Evolutionary conservation across 1,139 yeast genomes (phyloP), one percentile per base, ranked within the genome.

Genomic region (Geotrichum aggregatum): DNA sequence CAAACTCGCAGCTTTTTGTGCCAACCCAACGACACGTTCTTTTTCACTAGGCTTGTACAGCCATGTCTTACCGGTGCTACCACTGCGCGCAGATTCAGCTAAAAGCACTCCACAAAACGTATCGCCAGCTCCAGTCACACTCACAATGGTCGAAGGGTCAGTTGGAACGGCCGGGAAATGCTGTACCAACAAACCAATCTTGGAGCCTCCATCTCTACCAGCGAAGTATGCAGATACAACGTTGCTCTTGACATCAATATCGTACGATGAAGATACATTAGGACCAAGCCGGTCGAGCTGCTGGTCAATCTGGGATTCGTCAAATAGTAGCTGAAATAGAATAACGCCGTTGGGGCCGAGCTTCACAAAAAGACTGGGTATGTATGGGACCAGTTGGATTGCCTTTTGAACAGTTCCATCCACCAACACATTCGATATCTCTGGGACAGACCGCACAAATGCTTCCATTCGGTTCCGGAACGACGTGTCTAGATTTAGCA

Each of bases 41-140:
- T 70, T 69, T 28, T 54, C 33, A 3, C 66, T 67, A 13, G 61
- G 58, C 36, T 63, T 63, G 18, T 61, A 55, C 40, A 74, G 60
- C 68, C 71, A 69, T 7, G 40, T 42, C 8, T 55, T 56, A 16
- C 60, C 8, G 28, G 7, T 8, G 8, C 41, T 43, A 7, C 56
- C 56, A 16, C 60, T 58, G n/a, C 54, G 51, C 1, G 70, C 70
- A 14, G 73, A 58, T 51, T 67, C 71, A n/a, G 70, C 61, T 13
- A 76, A 59, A 36, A 82, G 59, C 41, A 72, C 76, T 0, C 87
- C 87, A 48, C 82, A 68, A 44, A 82, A 73, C 1, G 84, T 71
- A 62, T 82, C 87, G n/a, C 87, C 87, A 0, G 85, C 85, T 1
- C 87, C 87, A 13, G 84, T 80, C 36, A 80, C 86, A 58, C 81